These are phyloP conservation scores for Oryza coarctata DNA, from an alignment of 176 grass and related monocot species.

Conservation along the genomic window DNA sequence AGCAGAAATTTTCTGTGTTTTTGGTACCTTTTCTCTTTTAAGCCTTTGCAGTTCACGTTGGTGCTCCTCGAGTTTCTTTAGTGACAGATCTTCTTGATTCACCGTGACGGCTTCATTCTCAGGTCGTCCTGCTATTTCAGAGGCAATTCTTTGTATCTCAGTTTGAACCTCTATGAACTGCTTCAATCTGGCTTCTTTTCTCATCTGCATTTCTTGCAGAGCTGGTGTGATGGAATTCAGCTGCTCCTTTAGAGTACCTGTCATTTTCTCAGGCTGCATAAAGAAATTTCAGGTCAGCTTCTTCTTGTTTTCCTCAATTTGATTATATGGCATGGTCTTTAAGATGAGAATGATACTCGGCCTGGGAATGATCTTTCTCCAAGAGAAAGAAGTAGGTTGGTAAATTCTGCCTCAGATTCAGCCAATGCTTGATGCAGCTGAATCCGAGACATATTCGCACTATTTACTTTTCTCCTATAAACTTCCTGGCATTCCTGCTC, in stretches of 20 bases:
- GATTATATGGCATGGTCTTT: neutral
- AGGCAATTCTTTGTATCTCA: slow-evolving; percentile 74
- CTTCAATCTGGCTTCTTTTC: slow-evolving; percentile 74
- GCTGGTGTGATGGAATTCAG: slow-evolving; percentile 88
- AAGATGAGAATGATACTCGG: slow-evolving; percentile 49
- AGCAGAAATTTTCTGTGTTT: neutral
- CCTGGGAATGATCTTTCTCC: slow-evolving; percentile 91
- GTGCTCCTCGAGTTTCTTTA: slow-evolving; percentile 86
- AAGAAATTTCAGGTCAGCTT: slow-evolving; percentile 44
- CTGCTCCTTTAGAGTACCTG: slow-evolving; percentile 85
- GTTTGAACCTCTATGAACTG: slow-evolving; percentile 78
- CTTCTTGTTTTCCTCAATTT: slow-evolving; percentile 1
- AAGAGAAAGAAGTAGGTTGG: slow-evolving; percentile 91
- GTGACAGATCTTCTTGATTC: slow-evolving; percentile 82
- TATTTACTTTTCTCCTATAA: slow-evolving; percentile 92
- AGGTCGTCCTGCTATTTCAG: slow-evolving; percentile 64
- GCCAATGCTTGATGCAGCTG: slow-evolving; percentile 91
- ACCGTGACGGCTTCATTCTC: slow-evolving; percentile 50
- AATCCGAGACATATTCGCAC: slow-evolving; percentile 73
- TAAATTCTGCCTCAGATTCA: slow-evolving; percentile 90
- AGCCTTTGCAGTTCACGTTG: slow-evolving; percentile 76
- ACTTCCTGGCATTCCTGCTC: slow-evolving; percentile 84
- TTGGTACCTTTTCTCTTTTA: slow-evolving; percentile 79
- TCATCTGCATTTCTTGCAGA: slow-evolving; percentile 93
- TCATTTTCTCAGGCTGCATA: slow-evolving; percentile 85